These are phyloP conservation scores for Seminavis robusta DNA, from an alignment of 108 stramenopile genomes.

Conservation along the genomic window DNA sequence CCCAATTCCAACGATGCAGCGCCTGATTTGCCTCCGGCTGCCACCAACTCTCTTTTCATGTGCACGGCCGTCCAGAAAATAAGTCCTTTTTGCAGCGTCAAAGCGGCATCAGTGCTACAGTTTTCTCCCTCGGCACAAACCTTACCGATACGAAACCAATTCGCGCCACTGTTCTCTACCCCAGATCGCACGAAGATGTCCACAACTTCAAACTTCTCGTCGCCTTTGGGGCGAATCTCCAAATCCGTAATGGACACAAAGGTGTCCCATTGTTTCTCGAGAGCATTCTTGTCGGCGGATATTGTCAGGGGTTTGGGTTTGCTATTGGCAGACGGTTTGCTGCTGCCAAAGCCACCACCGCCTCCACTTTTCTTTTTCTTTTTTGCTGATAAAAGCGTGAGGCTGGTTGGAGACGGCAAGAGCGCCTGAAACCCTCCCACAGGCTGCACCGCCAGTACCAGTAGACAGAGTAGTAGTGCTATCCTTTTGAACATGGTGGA, in stretches of 20 bases:
- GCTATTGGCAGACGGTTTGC: not conserved
- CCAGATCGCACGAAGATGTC: slow-evolving; percentile 33
- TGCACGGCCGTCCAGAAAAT: slow-evolving; percentile 41
- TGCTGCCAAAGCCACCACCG: slow-evolving; percentile 25
- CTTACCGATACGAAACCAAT: slow-evolving; percentile 42
- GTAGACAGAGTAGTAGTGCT: too few relatives aligned
- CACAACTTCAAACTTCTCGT: slow-evolving; percentile 27
- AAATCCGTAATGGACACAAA: slow-evolving; percentile 39
- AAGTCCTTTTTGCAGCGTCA: slow-evolving; percentile 37
- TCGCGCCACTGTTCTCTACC: not conserved
- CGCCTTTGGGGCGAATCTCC: slow-evolving; percentile 21
- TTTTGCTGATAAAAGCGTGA: too few relatives aligned
- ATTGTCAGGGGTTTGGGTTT: slow-evolving; percentile 3
- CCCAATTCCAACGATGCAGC: slow-evolving; percentile 26
- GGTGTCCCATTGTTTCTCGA: slow-evolving; percentile 36
- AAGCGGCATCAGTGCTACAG: slow-evolving; percentile 10
- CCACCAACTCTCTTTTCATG: slow-evolving; percentile 26
- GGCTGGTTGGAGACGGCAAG: too few relatives aligned
- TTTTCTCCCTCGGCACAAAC: slow-evolving; percentile 16
- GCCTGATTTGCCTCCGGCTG: slow-evolving; percentile 26
- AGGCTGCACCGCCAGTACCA: too few relatives aligned
- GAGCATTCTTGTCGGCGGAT: slow-evolving; percentile 32
- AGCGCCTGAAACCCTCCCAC: too few relatives aligned
- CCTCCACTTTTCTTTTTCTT: slow-evolving; percentile 15
- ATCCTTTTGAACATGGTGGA: too few relatives aligned